phyloP scores from a whole-genome alignment of 805 yeast species.

The Wickerhamiella australiensis region DNA sequence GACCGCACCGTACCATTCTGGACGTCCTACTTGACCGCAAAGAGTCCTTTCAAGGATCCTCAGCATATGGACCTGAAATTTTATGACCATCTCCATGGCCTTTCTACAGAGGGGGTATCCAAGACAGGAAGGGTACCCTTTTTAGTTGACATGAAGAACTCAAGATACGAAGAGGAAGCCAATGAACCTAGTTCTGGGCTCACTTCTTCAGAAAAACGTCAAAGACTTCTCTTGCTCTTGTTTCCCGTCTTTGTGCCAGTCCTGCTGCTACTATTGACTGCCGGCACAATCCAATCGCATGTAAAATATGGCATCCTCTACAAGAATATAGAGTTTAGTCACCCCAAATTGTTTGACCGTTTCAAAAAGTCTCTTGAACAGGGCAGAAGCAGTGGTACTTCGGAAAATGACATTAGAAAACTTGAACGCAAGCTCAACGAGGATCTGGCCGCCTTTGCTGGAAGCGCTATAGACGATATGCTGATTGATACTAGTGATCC shows the following conservation, averaged over 20 bases:
- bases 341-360: background rate
- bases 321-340: background rate
- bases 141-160: conserved; percentile 21
- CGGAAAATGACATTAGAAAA: conserved; percentile 5
- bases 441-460: conserved; percentile 13
- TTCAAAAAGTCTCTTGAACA: background rate
- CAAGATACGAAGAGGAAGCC: conserved; percentile 12
- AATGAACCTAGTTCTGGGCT: background rate
- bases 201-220: conserved; percentile 2
- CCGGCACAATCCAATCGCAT: conserved; percentile 7
- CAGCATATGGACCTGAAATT: conserved; percentile 35
- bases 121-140: conserved; percentile 9
- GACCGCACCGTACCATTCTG: conserved; percentile 84
- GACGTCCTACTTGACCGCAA: conserved; percentile 63
- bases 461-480: conserved; percentile 17
- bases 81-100: conserved; percentile 23
- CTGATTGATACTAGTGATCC: conserved; percentile 1
- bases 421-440: conserved; percentile 8
- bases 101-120: conserved; percentile 1
- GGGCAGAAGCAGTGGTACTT: background rate
- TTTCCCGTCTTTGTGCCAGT: conserved; percentile 16
- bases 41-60: conserved; percentile 58
- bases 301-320: background rate
- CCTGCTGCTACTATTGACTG: conserved; percentile 11
- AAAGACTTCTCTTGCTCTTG: conserved; percentile 6